Conservation (phyloP, 2,329 filamentous ascomycete species). For the Colletotrichum sp. region DNA sequence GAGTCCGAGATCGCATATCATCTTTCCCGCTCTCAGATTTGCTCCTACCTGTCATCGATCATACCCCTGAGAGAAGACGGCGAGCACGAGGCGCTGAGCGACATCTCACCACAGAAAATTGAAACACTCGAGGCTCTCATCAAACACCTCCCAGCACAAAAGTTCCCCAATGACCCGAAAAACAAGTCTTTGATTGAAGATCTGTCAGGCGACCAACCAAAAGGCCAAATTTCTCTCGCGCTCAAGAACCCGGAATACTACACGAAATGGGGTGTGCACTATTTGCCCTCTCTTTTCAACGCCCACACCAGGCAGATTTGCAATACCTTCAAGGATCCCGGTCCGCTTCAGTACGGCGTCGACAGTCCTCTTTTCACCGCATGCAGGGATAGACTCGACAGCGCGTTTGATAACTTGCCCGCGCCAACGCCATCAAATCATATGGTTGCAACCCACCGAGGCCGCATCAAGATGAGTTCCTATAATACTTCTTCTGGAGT, state of each 20-base stretch:
- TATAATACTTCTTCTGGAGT: conserved; percentile 47
- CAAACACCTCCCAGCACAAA: conserved; percentile 35
- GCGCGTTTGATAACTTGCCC: conserved; percentile 52
- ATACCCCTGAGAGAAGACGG: conserved; percentile 40
- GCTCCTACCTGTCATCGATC: conserved; percentile 51
- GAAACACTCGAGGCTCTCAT: conserved; percentile 35
- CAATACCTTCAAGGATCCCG: conserved; percentile 67
- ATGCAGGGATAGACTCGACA: conserved; percentile 55
- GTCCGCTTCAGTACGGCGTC: conserved; percentile 58
- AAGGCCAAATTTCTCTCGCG: conserved; percentile 57
- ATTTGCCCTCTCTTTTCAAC: conserved; percentile 59
- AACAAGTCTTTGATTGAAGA: conserved; percentile 57
- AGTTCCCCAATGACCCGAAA: conserved; percentile 35
- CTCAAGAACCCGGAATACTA: conserved; percentile 44
- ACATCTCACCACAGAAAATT: background rate
- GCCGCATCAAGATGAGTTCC: conserved; percentile 41
- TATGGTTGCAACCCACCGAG: background rate
- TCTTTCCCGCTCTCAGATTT: conserved; percentile 53
- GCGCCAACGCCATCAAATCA: conserved; percentile 44
- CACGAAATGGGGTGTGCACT: conserved; percentile 61
- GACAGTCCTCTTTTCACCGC: conserved; percentile 55
- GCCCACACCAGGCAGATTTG: conserved; percentile 63
- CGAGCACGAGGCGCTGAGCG: conserved; percentile 36
- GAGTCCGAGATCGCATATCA: conserved; percentile 53
- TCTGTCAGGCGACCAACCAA: conserved; percentile 44